Evolutionary conservation across 139 green algal genomes (phyloP).

Genomic region (Picochlorum sp.): DNA sequence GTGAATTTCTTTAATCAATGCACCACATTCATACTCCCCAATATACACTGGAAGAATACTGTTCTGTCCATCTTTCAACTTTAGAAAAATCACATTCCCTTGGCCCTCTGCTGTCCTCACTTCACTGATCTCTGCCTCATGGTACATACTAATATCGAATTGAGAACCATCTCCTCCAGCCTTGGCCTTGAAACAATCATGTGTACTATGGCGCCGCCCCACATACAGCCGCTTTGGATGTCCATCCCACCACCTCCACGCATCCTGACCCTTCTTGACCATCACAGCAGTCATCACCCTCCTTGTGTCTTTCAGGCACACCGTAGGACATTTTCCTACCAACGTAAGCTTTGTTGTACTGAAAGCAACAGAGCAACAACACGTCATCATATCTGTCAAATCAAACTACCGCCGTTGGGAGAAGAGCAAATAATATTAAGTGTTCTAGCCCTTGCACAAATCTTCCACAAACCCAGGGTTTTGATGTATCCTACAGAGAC

Average conservation of each 20-base stretch:
- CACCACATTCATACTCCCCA: constrained; percentile 42
- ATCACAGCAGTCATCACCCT: too few relatives aligned
- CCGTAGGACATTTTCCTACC: too few relatives aligned
- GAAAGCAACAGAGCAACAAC: too few relatives aligned
- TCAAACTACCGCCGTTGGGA: too few relatives aligned
- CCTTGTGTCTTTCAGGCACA: too few relatives aligned
- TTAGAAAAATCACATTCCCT: constrained; percentile 39
- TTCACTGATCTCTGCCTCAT: background rate
- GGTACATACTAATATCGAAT: constrained; percentile 2
- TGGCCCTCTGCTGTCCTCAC: constrained; percentile 25
- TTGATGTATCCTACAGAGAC: too few relatives aligned
- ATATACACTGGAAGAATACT: constrained; percentile 43
- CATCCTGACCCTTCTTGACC: background rate
- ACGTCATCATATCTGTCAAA: too few relatives aligned
- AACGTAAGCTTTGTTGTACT: too few relatives aligned
- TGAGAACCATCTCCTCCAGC: background rate
- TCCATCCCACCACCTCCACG: background rate
- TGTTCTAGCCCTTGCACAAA: too few relatives aligned
- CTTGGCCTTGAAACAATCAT: background rate
- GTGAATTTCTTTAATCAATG: constrained; percentile 40
- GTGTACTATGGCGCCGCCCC: background rate
- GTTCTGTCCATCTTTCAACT: constrained; percentile 28
- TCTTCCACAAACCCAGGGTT: too few relatives aligned
- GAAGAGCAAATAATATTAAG: too few relatives aligned
- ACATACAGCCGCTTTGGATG: background rate